These are phyloP conservation scores for Apiospora malaysiana DNA, from an alignment of 2,329 filamentous ascomycete genomes.

Conservation along the genomic window DNA sequence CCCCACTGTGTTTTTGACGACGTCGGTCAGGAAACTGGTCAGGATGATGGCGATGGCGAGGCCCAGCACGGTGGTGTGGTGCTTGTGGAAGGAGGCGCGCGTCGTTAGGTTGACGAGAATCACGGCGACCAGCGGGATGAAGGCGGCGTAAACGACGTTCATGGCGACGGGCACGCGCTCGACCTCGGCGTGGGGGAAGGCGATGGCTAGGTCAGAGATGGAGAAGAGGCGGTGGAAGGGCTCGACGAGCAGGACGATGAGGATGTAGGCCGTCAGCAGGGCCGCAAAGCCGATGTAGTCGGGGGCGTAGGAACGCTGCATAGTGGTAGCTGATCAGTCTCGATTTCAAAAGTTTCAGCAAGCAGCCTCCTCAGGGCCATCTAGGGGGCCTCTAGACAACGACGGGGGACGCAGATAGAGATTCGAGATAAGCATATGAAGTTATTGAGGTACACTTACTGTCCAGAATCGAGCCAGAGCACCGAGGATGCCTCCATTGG, in stretches of 20 bases:
- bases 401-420: not conserved
- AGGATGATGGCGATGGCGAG: constrained; percentile 79
- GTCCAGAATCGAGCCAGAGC: constrained; percentile 53
- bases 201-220: constrained; percentile 81
- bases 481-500: constrained; percentile 33
- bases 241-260: constrained; percentile 72
- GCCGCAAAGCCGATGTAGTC: constrained; percentile 83
- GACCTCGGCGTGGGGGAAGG: constrained; percentile 82
- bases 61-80: constrained; percentile 84
- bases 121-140: constrained; percentile 72
- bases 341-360: not conserved
- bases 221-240: constrained; percentile 97
- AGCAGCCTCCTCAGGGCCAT: not conserved
- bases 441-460: constrained; percentile 39
- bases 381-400: not conserved
- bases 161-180: constrained; percentile 83
- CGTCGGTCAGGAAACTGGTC: constrained; percentile 83
- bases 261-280: constrained; percentile 70
- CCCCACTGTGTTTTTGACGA: constrained; percentile 88
- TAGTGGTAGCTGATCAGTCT: constrained; percentile 15
- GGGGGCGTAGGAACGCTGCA: constrained; percentile 79
- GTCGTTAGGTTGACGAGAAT: constrained; percentile 67
- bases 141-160: constrained; percentile 81
- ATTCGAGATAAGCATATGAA: not conserved
- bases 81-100: constrained; percentile 74